These are phyloP conservation scores for Russula brevipes DNA, from an alignment of 768 basidiomycete genomes.

Conservation along the genomic window DNA sequence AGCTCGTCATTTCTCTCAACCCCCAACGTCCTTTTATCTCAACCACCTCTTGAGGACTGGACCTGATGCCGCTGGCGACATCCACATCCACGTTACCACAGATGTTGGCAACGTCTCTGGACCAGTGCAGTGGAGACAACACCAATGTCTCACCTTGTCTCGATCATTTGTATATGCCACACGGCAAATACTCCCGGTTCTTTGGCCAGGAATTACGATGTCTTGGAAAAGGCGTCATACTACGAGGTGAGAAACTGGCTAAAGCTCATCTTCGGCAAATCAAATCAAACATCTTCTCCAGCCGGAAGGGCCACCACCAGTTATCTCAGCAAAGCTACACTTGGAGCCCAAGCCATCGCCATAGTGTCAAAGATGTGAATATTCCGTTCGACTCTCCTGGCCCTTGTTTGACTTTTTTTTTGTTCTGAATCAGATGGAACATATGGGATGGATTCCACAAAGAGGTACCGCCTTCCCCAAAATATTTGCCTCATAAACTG, in stretches of 20 bases:
- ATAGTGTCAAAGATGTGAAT: constrained; percentile 17
- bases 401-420: neutral
- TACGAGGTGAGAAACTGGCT: constrained; percentile 15
- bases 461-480: constrained; percentile 4
- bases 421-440: constrained; percentile 9
- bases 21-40: neutral
- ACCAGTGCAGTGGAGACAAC: neutral
- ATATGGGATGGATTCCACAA: constrained; percentile 23
- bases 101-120: constrained; percentile 1
- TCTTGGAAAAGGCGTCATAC: constrained; percentile 18
- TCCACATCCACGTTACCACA: constrained; percentile 6
- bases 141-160: constrained; percentile 9
- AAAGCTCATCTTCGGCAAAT: neutral
- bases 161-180: constrained; percentile 13
- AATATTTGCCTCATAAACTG: neutral
- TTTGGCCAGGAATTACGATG: constrained; percentile 7
- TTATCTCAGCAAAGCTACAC: constrained; percentile 17
- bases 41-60: neutral
- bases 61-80: constrained; percentile 8
- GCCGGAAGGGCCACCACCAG: constrained; percentile 21
- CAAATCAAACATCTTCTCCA: neutral
- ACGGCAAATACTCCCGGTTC: constrained; percentile 6
- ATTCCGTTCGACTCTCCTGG: neutral
- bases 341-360: constrained; percentile 13
- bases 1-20: neutral